These are phyloP conservation scores for Cladorrhinum sp. DNA, from an alignment of 2,329 filamentous ascomycete species.

Conservation along the genomic window DNA sequence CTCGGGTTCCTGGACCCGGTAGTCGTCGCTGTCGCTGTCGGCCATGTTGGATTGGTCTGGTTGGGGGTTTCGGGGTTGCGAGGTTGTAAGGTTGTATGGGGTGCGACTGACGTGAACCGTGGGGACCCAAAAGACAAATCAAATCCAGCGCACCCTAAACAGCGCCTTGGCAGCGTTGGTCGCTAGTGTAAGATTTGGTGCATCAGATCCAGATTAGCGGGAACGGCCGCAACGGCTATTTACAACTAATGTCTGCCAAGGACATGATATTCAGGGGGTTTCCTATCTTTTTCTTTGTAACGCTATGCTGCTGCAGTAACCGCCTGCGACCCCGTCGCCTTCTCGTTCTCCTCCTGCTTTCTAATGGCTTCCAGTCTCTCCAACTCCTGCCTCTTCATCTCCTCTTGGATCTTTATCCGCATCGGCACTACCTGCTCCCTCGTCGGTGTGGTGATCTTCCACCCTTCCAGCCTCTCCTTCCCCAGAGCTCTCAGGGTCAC, in stretches of 20 bases:
- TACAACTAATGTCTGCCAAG: background rate
- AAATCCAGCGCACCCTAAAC: background rate
- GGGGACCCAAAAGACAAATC: background rate
- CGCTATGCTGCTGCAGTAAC: conserved; percentile 18
- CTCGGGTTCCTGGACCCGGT: conserved; percentile 53
- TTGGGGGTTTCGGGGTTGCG: background rate
- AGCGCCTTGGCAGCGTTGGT: conserved; percentile 2
- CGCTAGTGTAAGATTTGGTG: conserved; percentile 3
- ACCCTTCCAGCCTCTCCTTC: conserved; percentile 45
- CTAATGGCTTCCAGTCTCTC: conserved; percentile 40
- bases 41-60: conserved; percentile 43
- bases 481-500: conserved; percentile 51
- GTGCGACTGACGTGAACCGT: conserved; percentile 4
- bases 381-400: conserved; percentile 50
- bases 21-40: conserved; percentile 53
- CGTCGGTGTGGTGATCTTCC: conserved; percentile 46
- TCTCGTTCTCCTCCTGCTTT: conserved; percentile 14
- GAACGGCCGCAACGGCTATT: background rate
- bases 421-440: conserved; percentile 51
- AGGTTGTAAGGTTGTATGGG: background rate
- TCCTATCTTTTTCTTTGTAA: background rate
- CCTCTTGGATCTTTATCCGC: conserved; percentile 45
- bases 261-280: conserved; percentile 1
- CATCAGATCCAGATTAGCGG: conserved; percentile 5
- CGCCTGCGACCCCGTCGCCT: conserved; percentile 12